Base-by-base conservation (phyloP, 257 asterid species). In the Ocimum tenuiflorum region DNA sequence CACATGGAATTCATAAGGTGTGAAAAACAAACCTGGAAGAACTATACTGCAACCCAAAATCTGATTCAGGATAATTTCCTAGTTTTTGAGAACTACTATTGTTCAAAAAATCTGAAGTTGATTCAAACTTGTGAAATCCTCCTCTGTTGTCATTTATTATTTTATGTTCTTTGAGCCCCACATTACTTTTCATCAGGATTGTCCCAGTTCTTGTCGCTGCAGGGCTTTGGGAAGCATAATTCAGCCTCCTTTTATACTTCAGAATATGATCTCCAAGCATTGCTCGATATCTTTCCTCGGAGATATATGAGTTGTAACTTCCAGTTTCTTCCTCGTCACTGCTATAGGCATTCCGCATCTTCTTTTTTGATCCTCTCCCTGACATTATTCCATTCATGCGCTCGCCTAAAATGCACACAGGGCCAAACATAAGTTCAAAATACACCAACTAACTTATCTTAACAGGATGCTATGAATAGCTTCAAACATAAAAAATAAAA, bases 191-290 rank as follows among this genome's bases (percentile, higher is more conserved):
- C 42, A 61, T 45, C 46, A 62, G 49, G 14, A 81, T 64, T 10
- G 80, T 67, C 67, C 82, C 89, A 38, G 72, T 71, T 71, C 82
- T 84, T 15, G 81, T 41, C 0, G 85, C 59, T 51, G 85, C 81
- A 52, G 82, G 79, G 66, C 75, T 81, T 75, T 87, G 85, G 31
- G 95, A 77, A 29, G 91, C 69, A 65, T 82, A 82, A 69, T 78
- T 83, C 33, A 35, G 60, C 83, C 95, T 82, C 88, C 95, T 83
- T 75, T 83, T 94, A 51, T 88, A 94, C 80, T 86, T 90, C 65
- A 83, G 88, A 47, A 94, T 69, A 71, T 94, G 99, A 76, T 94
- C 97, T 48, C 96, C 99, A 55, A 94, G 92, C 99, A 94, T 94
- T 54, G 94, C 83, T 68, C 97, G 77, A 71, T 94, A 94, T 46